Evolutionary conservation across 2,329 filamentous ascomycete species (phyloP), one percentile per base, ranked within the genome.

Genomic region (Ascochyta rabiei): DNA sequence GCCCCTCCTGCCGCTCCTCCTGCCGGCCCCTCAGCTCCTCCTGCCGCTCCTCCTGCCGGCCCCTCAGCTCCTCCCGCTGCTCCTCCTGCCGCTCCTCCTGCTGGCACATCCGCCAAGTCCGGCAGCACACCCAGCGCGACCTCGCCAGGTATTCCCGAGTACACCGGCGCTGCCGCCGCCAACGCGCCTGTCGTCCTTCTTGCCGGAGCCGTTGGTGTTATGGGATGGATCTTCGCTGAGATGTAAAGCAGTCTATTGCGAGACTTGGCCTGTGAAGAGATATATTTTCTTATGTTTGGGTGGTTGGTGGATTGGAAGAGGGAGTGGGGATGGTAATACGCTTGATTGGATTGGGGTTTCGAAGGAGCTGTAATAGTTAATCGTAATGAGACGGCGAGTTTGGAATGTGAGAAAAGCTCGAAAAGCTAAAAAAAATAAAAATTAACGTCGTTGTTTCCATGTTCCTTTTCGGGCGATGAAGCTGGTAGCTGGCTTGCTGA

Each of bases 201-300:
- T 19, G 44, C 50, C 21, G 53, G 57, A 13, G 53, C 48, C 6
- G 46, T 59, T 15, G 53, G 57, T 30, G 12, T 53, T 18, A 50
- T 53, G 44, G 52, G 53, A 40, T 53, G 48, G 44, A 41, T 47
- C 35, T 59, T 59, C 26, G 53, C 57, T 15, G 44, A 33, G 26
- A 30, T 59, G 53, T 59, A 56, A 48, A 48, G 43, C 6, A 34
- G 31, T 13, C 1, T 33, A 2, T 3, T 37, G n/a, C 6, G 5
- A 19, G 48, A 26, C 8, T n/a, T 39, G 8, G 10, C 19, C 10
- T 34, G 44, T 28, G n/a, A 15, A 18, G 40, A 48, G 28, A 16
- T 7, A 4, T 15, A 10, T 30, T 41, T 46, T 46, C 49, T 18
- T 46, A 30, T 47, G 49, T 52, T 12, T 30, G n/a, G 42, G 49